Evolutionary conservation across 2,329 filamentous ascomycete species (phyloP).

Genomic region (Beauveria sp.): DNA sequence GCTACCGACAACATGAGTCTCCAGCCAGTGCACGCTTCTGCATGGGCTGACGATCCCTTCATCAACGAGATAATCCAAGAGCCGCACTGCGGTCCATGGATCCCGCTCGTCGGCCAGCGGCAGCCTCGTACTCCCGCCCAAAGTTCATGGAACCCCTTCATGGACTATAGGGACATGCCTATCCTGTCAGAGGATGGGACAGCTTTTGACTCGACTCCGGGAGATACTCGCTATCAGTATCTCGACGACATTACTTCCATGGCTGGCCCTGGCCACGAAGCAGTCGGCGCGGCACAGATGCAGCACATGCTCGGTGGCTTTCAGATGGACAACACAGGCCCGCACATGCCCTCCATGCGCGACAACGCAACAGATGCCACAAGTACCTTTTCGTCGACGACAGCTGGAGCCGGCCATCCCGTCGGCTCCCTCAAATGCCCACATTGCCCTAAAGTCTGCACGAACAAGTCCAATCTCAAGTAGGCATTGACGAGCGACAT

Average conservation of each 20-base stretch:
- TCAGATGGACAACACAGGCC: neutral
- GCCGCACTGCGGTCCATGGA: neutral
- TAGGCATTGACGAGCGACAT: neutral
- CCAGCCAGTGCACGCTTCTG: no score
- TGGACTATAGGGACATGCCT: neutral
- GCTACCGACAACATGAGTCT: neutral
- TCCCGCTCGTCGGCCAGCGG: neutral
- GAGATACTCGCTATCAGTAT: neutral
- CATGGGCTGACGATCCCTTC: neutral
- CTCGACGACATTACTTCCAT: neutral
- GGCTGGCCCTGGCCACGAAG: neutral
- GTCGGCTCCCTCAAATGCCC: neutral
- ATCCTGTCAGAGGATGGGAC: slow-evolving; percentile 4
- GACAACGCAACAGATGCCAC: neutral
- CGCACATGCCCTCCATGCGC: slow-evolving; percentile 4
- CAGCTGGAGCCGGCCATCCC: neutral
- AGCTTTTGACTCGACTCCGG: neutral
- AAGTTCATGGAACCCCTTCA: neutral
- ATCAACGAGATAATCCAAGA: neutral
- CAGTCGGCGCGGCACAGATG: neutral
- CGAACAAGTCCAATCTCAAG: slow-evolving; percentile 4
- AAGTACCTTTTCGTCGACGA: neutral
- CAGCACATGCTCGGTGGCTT: neutral
- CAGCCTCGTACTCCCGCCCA: neutral
- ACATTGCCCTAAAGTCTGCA: neutral